Evolutionary conservation across 495 filamentous ascomycete genomes (phyloP), one percentile per base, ranked within the genome.

Genomic region (Halenospora varia): DNA sequence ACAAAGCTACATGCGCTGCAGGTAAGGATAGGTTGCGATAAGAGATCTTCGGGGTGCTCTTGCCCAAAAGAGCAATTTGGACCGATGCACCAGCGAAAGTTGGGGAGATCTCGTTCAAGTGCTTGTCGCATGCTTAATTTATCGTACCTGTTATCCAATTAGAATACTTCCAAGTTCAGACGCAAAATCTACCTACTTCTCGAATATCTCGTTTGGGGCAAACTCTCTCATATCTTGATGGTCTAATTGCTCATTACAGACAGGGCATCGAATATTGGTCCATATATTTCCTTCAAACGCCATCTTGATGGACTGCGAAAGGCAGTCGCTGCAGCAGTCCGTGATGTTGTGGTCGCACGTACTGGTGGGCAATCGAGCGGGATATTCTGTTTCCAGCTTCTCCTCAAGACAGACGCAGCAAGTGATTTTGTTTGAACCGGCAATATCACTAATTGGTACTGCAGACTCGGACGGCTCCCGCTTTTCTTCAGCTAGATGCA

Each of bases 61-160:
- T 56, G 53, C 17, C 59, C 59, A 10, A 29, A 48, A 9, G 24
- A 6, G 53, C 59, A 61, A 20, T 54, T 29, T 1, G 59, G 53
- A 4, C 59, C 59, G 2, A 57, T 20, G 22, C 59, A 61, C 59
- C 59, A 61, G 2, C 48, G 48, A 40, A 61, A 61, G 25, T 49
- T 57, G 19, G 53, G 53, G 10, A 61, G 2, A n/a, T 47, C 25
- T 10, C 10, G 10, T 22, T 53, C 51, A 10, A 60, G 44, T 3
- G 57, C 51, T 4, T 35, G 44, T 17, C 57, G 57, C 10, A 44
- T 49, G n/a, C 44, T 13, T 0, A 60, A 51, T 17, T 13, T 44
- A 46, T 60, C 57, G 42, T 60, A 60, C 35, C 57, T 60, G 29
- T 18, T 4, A 22, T 8, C 19, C 25, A n/a, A n/a, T n/a, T n/a